Evolutionary conservation across 1,284 basidiomycete genomes (phyloP), one percentile per base, ranked within the genome.

Genomic region (Cryptococcus hybrid): DNA sequence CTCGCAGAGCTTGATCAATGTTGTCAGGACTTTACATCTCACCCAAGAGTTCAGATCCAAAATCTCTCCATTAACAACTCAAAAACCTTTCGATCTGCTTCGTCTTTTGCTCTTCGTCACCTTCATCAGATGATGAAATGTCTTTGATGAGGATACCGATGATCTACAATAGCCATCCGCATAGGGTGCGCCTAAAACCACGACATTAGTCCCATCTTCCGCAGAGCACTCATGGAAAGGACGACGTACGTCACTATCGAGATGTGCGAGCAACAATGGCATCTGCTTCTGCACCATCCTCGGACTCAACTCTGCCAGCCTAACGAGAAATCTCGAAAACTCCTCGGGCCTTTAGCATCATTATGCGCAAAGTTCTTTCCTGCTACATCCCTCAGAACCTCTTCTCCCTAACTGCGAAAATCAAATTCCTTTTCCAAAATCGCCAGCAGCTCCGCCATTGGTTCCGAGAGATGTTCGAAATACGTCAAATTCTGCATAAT

Each of bases 401-500:
- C 92, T 66, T 98, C 94, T 0, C 88, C 89, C n/a, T 5, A 98
- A 83, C 71, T 94, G 90, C 3, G 86, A 81, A 66, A 86, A 76
- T 97, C 93, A 69, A 89, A 98, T 57, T 96, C 89, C 64, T 87
- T 87, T 13, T 88, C 84, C 47, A 98, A 83, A 46, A 88, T 80
- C 36, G 85, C 83, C 7, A 98, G 83, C 40, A 92, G 86, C 66
- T 98, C 93, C 0, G 94, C 94, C 87, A 97, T 90, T 0, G 89
- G 87, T 70, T 98, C 94, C 0, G 90, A 86, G 35, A 97, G 84
- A 73, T 98, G 94, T 68, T 99, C 95, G 68, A 88, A 92, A 77
- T 95, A 96, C 60, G 95, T 92, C 11, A 99, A 81, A 55, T 85
- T 86, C 74, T 97, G 93, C 77, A 94, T 88, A 76, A 99, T 91